Base-by-base conservation (phyloP, 805 yeast genomes). In the Sungouiozyma intestinalis region DNA sequence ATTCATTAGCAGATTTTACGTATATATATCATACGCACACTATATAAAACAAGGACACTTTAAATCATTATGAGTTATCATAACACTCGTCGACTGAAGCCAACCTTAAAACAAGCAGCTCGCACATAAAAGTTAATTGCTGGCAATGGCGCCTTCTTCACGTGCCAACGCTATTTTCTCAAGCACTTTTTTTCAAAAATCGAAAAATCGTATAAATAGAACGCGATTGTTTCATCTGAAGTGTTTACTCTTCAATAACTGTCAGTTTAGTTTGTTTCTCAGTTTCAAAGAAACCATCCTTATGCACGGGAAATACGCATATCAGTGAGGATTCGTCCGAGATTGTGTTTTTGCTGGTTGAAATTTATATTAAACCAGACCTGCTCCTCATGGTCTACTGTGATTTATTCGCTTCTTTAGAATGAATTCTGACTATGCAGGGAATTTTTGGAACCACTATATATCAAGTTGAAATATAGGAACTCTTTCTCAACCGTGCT, bases 251-350 rank as follows among this genome's bases (percentile, higher is more conserved):
- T 34, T 45, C 11, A 24, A 24, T 24, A 24, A 24, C 6, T 24
- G 6, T 7, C 11, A 7, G 29, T 24, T 24, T 11, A 7, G 6
- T 24, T 24, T 24, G 29, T 24, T 24, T 11, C 11, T 24, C 11
- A 7, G 29, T 24, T 7, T 24, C 38, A 39, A 51, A 51, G 38
- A 45, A 72, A 64, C 65, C 72, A 85, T 88, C 97, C 81, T 90
- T 90, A 86, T 90, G 97, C 98, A 83, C 82, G 98, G 97, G 97
- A 95, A 90, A 87, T 90, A 92, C 97, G 95, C 95, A 94, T 86
- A 87, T 90, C 97, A 88, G 95, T 90, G 98, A 90, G 97, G 98
- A 92, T 87, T 88, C 95, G 96, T 92, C 98, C 97, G 98, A 90
- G 98, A 87, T 88, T 94, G 95, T 90, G 97, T 92, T 85, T 90